Conservation (phyloP, 768 basidiomycete genomes). For the Tylopilus cervinicoccineus region DNA sequence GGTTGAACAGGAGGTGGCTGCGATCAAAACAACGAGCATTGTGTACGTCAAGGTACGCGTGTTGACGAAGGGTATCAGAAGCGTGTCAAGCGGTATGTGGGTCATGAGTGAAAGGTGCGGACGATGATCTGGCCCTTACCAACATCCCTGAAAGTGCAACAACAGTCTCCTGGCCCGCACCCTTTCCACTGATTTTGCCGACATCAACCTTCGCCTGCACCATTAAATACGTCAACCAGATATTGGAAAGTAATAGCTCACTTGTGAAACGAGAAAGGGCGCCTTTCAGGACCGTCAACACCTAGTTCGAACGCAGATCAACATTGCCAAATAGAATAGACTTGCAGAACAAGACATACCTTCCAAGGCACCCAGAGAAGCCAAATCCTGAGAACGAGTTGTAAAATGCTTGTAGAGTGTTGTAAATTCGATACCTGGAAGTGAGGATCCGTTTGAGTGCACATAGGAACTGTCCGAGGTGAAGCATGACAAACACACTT, state of each 20-base stretch:
- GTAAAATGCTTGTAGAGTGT: slow-evolving; percentile 67
- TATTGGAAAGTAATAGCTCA: slow-evolving; percentile 53
- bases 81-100: slow-evolving; percentile 52
- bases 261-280: slow-evolving; percentile 60
- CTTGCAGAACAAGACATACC: slow-evolving; percentile 32
- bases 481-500: slow-evolving; percentile 33
- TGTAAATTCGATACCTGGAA: slow-evolving; percentile 63
- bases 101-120: background rate
- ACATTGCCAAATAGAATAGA: background rate
- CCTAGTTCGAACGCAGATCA: slow-evolving; percentile 33
- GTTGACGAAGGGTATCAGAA: slow-evolving; percentile 54
- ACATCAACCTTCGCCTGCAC: slow-evolving; percentile 59
- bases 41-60: slow-evolving; percentile 46
- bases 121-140: slow-evolving; percentile 34
- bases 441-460: slow-evolving; percentile 3
- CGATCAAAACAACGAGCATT: slow-evolving; percentile 47
- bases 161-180: slow-evolving; percentile 68
- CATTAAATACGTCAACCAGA: slow-evolving; percentile 64
- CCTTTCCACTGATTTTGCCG: slow-evolving; percentile 70
- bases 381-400: slow-evolving; percentile 58
- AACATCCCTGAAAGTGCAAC: slow-evolving; percentile 64
- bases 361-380: slow-evolving; percentile 66
- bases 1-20: slow-evolving; percentile 57
- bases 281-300: slow-evolving; percentile 63
- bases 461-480: slow-evolving; percentile 1